phyloP scores from a whole-genome alignment of 768 basidiomycete species.

The Tricholoma bakamatsutake region DNA sequence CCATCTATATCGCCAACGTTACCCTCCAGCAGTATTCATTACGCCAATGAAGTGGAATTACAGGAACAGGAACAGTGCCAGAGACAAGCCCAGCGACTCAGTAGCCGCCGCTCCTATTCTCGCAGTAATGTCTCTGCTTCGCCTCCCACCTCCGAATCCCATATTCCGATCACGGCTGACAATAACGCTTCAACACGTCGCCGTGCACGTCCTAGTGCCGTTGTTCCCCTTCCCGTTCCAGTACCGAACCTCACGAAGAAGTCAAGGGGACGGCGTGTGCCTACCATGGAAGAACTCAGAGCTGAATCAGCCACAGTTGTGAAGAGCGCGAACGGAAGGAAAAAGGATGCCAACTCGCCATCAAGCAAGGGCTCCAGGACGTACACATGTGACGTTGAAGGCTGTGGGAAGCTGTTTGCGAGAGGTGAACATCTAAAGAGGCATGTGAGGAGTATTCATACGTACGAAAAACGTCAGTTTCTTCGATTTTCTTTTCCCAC shows the following conservation, averaged over 20 bases:
- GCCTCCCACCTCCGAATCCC: conserved; percentile 6
- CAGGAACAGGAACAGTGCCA: not conserved
- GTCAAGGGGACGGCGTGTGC: conserved; percentile 42
- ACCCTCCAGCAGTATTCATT: conserved; percentile 1
- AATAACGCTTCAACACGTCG: conserved; percentile 4
- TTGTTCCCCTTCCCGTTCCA: conserved; percentile 36
- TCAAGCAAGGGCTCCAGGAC: conserved; percentile 30
- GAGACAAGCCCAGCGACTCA: not conserved
- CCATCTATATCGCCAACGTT: conserved; percentile 8
- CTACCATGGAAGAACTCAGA: conserved; percentile 26
- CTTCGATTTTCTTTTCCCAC: not conserved
- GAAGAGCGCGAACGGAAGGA: conserved; percentile 13
- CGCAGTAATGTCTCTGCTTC: conserved; percentile 9
- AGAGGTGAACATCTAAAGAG: conserved; percentile 79
- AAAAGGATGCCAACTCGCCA: conserved; percentile 2
- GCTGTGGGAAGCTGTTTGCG: conserved; percentile 75
- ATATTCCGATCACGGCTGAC: conserved; percentile 1
- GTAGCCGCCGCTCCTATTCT: conserved; percentile 8
- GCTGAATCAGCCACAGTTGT: conserved; percentile 2
- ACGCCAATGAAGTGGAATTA: conserved; percentile 1
- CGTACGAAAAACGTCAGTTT: conserved; percentile 74
- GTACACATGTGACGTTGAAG: conserved; percentile 62
- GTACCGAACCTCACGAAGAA: conserved; percentile 47
- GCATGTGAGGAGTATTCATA: conserved; percentile 77
- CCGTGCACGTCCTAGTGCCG: conserved; percentile 17